These are phyloP conservation scores for Rhynchospora breviuscula DNA, from an alignment of 176 grass and related monocot species.

Conservation along the genomic window DNA sequence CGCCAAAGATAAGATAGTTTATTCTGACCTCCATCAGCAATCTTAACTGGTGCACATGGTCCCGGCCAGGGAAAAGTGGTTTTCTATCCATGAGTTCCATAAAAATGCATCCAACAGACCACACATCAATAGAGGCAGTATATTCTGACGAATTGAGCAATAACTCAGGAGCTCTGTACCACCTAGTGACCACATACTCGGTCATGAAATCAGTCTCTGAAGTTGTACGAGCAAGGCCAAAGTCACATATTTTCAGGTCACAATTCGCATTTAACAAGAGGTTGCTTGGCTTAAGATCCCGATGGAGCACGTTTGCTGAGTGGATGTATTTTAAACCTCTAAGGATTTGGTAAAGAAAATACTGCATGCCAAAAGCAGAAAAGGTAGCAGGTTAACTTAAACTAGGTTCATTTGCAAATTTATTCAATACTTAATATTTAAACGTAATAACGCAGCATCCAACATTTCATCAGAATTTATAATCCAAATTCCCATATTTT, in stretches of 20 bases:
- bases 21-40: constrained; percentile 83
- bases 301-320: constrained; percentile 96
- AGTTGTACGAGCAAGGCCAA: constrained; percentile 97
- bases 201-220: constrained; percentile 99
- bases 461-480: background rate
- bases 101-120: constrained; percentile 99
- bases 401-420: background rate
- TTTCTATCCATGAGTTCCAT: constrained; percentile 98
- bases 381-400: background rate
- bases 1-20: background rate
- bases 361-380: constrained; percentile 52
- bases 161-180: constrained; percentile 93
- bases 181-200: constrained; percentile 99
- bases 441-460: background rate
- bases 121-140: constrained; percentile 96
- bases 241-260: constrained; percentile 98
- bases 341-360: constrained; percentile 99
- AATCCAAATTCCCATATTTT: background rate
- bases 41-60: constrained; percentile 94
- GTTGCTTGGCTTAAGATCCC: constrained; percentile 99
- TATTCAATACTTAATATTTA: background rate
- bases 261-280: constrained; percentile 98
- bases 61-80: constrained; percentile 93
- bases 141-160: constrained; percentile 96
- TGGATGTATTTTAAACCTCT: constrained; percentile 98